Base-by-base conservation (phyloP, 2,329 filamentous ascomycete species). In the Teratosphaeria destructans region DNA sequence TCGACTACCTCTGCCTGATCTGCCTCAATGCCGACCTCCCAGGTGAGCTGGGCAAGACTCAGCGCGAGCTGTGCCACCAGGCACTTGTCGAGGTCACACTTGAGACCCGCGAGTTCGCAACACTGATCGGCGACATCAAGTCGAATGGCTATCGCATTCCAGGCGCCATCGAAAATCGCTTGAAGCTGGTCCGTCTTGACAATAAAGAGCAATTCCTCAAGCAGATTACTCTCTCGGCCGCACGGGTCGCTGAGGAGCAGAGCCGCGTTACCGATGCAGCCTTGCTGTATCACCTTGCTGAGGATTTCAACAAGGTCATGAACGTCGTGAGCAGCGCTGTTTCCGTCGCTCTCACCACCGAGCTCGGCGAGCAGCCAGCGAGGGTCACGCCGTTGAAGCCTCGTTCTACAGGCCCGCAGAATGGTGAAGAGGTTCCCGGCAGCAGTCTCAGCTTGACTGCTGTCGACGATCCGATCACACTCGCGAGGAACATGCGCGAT, bases 81-180 rank as follows among this genome's bases (percentile, higher is more conserved):
- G 93, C 91, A 6, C 79, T 99, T 60, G 89, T 92, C 39, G 94
- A 97, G 74, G 85, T 97, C 59, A 91, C 96, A 29, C 81, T 99
- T n/a, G 94, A 99, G 76, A 96, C 92, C 23, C 85, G 93, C 65
- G 94, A 99, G 71, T 99, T 97, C 74, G 93, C 92, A 69, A 89
- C 90, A 69, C 79, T 99, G 14, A 85, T 99, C 55, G 94, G 95
- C 57, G 95, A 99, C 72, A 91, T 99, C 67, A 84, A 86, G 61
- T 84, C 85, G 1, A 90, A 97, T 70, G 94, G 94, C 26, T 86
- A 85, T 62, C 87, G 92, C 61, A 90, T 96, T 66, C 85, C 84
- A 60, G 94, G 94, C 57, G 84, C 90, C 29, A 92, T 99, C 63
- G 92, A 97, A 74, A 84, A 91, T 69, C 89, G 93, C 43, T 85